phyloP scores from a whole-genome alignment of 306 rosid species.

The Castanea sativa region DNA sequence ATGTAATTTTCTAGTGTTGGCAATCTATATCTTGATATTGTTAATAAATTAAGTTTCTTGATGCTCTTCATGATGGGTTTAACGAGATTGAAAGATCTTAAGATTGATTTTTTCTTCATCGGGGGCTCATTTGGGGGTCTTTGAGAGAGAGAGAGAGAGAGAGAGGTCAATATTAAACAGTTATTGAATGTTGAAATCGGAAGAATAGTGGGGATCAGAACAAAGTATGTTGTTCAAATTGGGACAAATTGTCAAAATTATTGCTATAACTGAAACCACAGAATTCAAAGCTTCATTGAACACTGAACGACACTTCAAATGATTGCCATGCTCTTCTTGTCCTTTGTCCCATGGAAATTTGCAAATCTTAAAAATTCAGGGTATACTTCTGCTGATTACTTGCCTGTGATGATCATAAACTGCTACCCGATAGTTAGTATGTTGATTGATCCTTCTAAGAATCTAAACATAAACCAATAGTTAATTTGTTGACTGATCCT shows the following conservation, averaged over 20 bases:
- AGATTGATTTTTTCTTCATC: background rate
- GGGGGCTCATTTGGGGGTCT: background rate
- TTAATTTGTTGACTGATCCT: background rate
- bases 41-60: background rate
- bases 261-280: background rate
- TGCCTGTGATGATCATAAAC: background rate
- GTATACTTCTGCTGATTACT: background rate
- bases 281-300: background rate
- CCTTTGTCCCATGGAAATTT: background rate
- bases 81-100: background rate
- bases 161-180: background rate
- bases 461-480: background rate
- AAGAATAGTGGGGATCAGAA: background rate
- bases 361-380: background rate
- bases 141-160: background rate
- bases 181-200: background rate
- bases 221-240: background rate
- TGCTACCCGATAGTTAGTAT: background rate
- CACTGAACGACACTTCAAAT: slow-evolving; percentile 7
- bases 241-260: background rate
- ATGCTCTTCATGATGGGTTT: background rate
- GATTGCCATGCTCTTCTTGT: background rate
- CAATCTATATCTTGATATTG: background rate
- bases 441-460: background rate
- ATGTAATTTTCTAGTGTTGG: background rate